Evolutionary conservation across 768 basidiomycete species (phyloP).

Genomic region (Pisolithus orientalis): DNA sequence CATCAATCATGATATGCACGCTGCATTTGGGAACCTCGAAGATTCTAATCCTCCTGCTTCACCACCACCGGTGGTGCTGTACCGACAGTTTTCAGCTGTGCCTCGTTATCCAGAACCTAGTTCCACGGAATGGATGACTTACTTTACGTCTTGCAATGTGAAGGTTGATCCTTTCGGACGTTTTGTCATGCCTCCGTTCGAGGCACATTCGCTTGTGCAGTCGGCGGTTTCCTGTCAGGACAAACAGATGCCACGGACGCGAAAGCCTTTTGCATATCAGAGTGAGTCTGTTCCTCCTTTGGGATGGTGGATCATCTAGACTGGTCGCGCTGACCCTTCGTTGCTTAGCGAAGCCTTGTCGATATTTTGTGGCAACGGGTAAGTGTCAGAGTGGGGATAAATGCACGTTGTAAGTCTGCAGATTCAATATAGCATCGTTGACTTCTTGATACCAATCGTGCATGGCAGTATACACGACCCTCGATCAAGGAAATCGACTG

Average conservation of each 20-base stretch:
- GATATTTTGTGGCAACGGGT: slow-evolving; percentile 41
- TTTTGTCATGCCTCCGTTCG: neutral
- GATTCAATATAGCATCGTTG: neutral
- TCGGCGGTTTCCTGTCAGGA: slow-evolving; percentile 7
- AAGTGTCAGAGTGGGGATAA: slow-evolving; percentile 47
- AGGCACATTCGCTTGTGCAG: neutral
- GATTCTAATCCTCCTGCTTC: neutral
- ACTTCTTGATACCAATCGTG: neutral
- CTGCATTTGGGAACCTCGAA: slow-evolving; percentile 5
- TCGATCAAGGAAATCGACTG: slow-evolving; percentile 1
- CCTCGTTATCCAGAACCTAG: neutral
- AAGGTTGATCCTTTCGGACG: neutral
- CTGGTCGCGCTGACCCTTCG: too few relatives aligned
- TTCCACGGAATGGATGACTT: slow-evolving; percentile 2
- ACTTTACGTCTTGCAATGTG: slow-evolving; percentile 1
- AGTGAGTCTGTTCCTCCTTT: slow-evolving; percentile 14
- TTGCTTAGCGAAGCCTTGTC: slow-evolving; percentile 53
- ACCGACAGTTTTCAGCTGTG: neutral
- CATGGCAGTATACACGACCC: slow-evolving; percentile 40
- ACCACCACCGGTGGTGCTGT: neutral
- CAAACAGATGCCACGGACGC: slow-evolving; percentile 9
- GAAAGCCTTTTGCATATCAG: slow-evolving; percentile 22
- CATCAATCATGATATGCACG: slow-evolving; percentile 7
- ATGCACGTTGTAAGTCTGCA: slow-evolving; percentile 52
- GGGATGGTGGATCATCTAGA: too few relatives aligned